Percentiles rank a stretch among this genome's conserved stretches.
phyloP scores from a whole-genome alignment of 2,329 filamentous ascomycete genomes.

The Fusarium palustre region DNA sequence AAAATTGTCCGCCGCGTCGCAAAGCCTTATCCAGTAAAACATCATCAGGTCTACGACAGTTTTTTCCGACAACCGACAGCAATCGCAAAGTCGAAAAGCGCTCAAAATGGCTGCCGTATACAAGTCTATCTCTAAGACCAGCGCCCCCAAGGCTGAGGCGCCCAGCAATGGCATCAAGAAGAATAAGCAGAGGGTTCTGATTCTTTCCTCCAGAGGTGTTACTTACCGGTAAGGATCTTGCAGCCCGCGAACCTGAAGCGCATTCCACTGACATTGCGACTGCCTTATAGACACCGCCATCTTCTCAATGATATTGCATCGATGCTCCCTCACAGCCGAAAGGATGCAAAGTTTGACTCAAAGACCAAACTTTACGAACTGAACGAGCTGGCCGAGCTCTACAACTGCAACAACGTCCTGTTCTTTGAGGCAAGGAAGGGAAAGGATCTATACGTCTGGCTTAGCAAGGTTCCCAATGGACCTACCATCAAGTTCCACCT shows the following conservation, averaged over 20 bases:
- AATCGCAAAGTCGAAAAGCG: slow-evolving; percentile 19
- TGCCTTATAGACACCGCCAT: slow-evolving; percentile 80
- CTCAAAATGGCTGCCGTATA: slow-evolving; percentile 74
- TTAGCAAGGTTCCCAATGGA: slow-evolving; percentile 85
- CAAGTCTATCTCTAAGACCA: slow-evolving; percentile 76
- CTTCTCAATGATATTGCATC: slow-evolving; percentile 88
- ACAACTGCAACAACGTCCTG: slow-evolving; percentile 93
- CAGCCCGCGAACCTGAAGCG: slow-evolving; percentile 7
- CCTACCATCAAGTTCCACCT: slow-evolving; percentile 76
- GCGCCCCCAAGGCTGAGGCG: slow-evolving; percentile 61
- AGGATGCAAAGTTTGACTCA: slow-evolving; percentile 96
- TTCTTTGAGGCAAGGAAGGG: slow-evolving; percentile 97
- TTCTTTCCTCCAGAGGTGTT: slow-evolving; percentile 91
- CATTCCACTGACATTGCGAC: slow-evolving; percentile 32
- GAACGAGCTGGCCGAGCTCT: slow-evolving; percentile 80
- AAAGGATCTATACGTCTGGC: slow-evolving; percentile 94
- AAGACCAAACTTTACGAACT: slow-evolving; percentile 88
- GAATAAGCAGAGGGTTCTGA: slow-evolving; percentile 83
- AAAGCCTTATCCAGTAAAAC: slow-evolving; percentile 30
- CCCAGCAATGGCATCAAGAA: slow-evolving; percentile 65
- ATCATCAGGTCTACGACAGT: slow-evolving; percentile 35
- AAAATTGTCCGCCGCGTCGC: slow-evolving; percentile 40
- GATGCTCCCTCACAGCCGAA: slow-evolving; percentile 90
- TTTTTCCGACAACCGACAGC: slow-evolving; percentile 11
- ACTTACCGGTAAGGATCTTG: slow-evolving; percentile 75